Percentiles rank a stretch among this genome's conserved stretches.
phyloP scores from a whole-genome alignment of 2,329 filamentous ascomycete species.

The Keithomyces neogunnii region DNA sequence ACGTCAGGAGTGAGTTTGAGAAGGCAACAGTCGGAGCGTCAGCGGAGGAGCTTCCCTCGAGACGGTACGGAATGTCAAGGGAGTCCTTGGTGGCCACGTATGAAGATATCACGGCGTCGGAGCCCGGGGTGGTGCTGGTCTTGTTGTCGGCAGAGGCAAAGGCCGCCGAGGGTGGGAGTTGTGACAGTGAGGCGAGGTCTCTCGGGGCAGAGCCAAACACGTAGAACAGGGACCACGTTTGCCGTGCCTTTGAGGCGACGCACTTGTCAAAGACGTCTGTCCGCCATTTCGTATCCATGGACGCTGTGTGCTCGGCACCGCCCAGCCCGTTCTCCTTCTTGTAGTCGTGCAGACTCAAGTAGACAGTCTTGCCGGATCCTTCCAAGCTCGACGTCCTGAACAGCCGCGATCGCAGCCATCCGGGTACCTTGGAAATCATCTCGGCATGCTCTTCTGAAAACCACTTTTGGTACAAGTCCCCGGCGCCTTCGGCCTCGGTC shows the following conservation, averaged over 20 bases:
- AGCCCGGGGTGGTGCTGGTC: slow-evolving; percentile 45
- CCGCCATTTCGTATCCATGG: slow-evolving; percentile 54
- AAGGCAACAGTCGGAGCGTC: slow-evolving; percentile 66
- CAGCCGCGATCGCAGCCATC: slow-evolving; percentile 67
- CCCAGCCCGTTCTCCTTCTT: slow-evolving; percentile 56
- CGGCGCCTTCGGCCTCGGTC: slow-evolving; percentile 38
- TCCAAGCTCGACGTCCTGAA: slow-evolving; percentile 61
- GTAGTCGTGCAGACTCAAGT: slow-evolving; percentile 67
- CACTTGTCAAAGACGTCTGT: slow-evolving; percentile 50
- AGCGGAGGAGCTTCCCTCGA: slow-evolving; percentile 63
- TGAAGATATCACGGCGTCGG: slow-evolving; percentile 52
- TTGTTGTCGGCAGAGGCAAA: slow-evolving; percentile 47
- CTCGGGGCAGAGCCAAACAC: slow-evolving; percentile 69
- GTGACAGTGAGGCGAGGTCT: slow-evolving; percentile 52
- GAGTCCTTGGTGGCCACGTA: slow-evolving; percentile 62
- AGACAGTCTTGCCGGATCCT: slow-evolving; percentile 39
- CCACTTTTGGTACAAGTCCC: slow-evolving; percentile 55
- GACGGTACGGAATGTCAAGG: slow-evolving; percentile 60
- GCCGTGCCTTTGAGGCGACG: slow-evolving; percentile 46
- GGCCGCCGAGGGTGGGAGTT: slow-evolving; percentile 34
- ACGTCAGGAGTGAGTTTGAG: slow-evolving; percentile 72
- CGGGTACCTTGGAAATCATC: slow-evolving; percentile 64
- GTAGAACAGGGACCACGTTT: slow-evolving; percentile 67
- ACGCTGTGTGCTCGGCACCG: slow-evolving; percentile 54
- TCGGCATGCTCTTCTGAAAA: slow-evolving; percentile 66